phyloP scores from a whole-genome alignment of 371 early-diverging fungal species.

The Catenaria anguillulae region DNA sequence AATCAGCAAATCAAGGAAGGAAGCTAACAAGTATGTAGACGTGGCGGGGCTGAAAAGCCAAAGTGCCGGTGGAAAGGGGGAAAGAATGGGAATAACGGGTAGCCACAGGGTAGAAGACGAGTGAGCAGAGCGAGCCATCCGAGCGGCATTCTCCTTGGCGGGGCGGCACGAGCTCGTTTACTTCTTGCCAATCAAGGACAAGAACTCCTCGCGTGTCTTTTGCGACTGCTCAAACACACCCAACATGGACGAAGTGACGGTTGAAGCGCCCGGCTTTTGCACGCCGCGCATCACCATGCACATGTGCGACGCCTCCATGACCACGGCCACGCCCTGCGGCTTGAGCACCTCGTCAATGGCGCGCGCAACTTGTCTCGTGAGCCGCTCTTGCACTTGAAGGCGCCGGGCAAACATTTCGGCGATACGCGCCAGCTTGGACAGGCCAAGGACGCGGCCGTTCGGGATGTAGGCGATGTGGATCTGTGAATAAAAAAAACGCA shows the following conservation, averaged over 20 bases:
- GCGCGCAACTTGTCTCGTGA: constrained; percentile 91
- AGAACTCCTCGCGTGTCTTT: constrained; percentile 91
- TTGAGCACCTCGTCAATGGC: constrained; percentile 77
- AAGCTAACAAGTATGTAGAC: no score
- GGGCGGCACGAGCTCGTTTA: neutral
- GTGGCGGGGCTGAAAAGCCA: no score
- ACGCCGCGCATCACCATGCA: constrained; percentile 93
- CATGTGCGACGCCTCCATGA: constrained; percentile 87
- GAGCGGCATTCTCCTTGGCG: no score
- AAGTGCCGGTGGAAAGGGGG: no score
- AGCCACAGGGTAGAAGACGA: no score
- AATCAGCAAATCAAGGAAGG: no score
- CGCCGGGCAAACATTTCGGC: constrained; percentile 95
- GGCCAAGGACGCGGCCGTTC: constrained; percentile 71
- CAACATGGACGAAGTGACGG: constrained; percentile 89
- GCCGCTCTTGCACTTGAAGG: constrained; percentile 92
- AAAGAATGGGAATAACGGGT: no score
- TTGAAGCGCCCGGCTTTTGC: constrained; percentile 74
- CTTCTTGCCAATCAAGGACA: constrained; percentile 46
- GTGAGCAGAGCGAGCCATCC: no score
- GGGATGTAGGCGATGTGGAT: constrained; percentile 94
- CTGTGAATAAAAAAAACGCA: constrained; percentile 14
- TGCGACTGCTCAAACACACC: constrained; percentile 82
- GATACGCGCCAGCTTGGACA: constrained; percentile 91
- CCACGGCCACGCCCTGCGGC: constrained; percentile 94